These are phyloP conservation scores for Scutellaria baicalensis DNA, from an alignment of 257 asterid genomes.

Conservation along the genomic window DNA sequence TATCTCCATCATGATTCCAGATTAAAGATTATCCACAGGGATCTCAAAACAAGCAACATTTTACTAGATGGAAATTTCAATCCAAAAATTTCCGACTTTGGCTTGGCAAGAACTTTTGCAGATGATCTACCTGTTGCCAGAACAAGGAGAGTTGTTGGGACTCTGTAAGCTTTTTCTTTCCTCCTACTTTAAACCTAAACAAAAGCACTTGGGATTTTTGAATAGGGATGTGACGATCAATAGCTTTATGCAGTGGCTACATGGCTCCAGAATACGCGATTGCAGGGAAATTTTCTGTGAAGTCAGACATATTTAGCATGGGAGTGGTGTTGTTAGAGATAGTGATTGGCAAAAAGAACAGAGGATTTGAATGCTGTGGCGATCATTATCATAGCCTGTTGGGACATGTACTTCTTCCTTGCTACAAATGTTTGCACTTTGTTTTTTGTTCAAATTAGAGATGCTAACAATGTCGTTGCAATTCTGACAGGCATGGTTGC, in stretches of 20 bases:
- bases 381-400: constrained; percentile 27
- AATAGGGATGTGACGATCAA: neutral
- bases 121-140: constrained; percentile 17
- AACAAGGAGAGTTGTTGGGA: constrained; percentile 36
- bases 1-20: constrained; percentile 45
- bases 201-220: neutral
- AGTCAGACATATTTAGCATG: constrained; percentile 39
- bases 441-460: no score
- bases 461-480: neutral
- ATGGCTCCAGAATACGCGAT: constrained; percentile 49
- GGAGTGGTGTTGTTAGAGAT: constrained; percentile 48
- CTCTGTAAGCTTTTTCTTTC: constrained; percentile 28
- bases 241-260: constrained; percentile 33
- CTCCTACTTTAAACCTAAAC: neutral
- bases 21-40: constrained; percentile 34
- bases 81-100: constrained; percentile 41
- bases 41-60: constrained; percentile 38
- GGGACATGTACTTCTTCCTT: no score
- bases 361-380: constrained; percentile 7
- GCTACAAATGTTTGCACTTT: no score
- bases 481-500: constrained; percentile 31
- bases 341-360: constrained; percentile 39
- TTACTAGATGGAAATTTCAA: constrained; percentile 23
- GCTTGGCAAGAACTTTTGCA: constrained; percentile 32
- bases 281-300: constrained; percentile 40